Base-by-base conservation (phyloP, 176 grass and related monocot genomes). In the Thinopyrum elongatum region DNA sequence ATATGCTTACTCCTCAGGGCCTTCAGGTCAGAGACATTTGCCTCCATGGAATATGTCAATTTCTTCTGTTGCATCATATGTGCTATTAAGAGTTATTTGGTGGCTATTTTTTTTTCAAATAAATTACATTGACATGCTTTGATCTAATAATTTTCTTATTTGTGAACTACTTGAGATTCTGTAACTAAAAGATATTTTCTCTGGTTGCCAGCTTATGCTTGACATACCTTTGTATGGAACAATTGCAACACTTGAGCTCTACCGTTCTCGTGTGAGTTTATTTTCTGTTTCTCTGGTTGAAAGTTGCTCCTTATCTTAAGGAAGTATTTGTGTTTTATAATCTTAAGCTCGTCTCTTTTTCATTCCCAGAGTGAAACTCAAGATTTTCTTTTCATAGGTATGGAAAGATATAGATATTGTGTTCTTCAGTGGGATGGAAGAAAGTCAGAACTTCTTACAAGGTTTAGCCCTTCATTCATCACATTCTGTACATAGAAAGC, bases 401-500 rank as follows among this genome's bases (percentile, higher is more conserved):
- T 89, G 57, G 92, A 95, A 85, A 94, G 95, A 67, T 98, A 98
- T 85, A 95, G 94, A 84, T 98, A 93, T 26, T 95, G 89, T 88
- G 92, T 98, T 27, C 95, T 98, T 80, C 93, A 95, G 9, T 98
- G 95, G 95, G 92, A 98, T 77, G 66, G 81, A 90, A 89, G 94
- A 60, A 90, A 87, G 13, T 94, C 90, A 75, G 90, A 97, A 80
- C 92, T 97, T 27, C 80, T 97, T 77, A 97, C 95, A 58, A 97
- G 92, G 95, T 97, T 77, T 90, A 79, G 38, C 7, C 57, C n/a
- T 35, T 44, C 41, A 41, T 27, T 63, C 34, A 63, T 62, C n/a
- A 62, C 57, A 36, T 74, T 79, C 23, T 66, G 79, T 79, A 49
- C 33, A 78, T 19, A 79, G 13, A 26, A 33, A 83, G 25, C 6